Conservation (phyloP, 2,329 filamentous ascomycete species). For the Diaporthe sp. region DNA sequence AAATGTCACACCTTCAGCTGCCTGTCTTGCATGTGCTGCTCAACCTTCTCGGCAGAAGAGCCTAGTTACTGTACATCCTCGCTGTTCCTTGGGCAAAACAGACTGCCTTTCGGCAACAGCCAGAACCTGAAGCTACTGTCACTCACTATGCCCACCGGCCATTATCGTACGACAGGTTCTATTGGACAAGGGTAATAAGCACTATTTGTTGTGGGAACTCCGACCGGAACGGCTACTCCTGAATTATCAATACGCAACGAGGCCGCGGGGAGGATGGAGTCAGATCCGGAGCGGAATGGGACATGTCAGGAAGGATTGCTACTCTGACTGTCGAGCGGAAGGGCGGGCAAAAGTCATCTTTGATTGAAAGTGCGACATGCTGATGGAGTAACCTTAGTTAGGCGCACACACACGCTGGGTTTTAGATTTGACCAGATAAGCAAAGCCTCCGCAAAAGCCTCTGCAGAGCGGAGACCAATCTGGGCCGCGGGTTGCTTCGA, state of each 20-base stretch:
- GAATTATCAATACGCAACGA: not conserved
- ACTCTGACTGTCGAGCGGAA: conserved; percentile 3
- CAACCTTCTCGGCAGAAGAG: conserved; percentile 20
- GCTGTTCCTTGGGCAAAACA: not conserved
- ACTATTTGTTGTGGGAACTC: conserved; percentile 31
- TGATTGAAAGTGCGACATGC: conserved; percentile 28
- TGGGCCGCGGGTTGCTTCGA: conserved; percentile 11
- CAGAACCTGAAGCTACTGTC: not conserved
- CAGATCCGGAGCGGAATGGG: conserved; percentile 21
- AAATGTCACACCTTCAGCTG: conserved; percentile 33
- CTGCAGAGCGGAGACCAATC: conserved; percentile 37
- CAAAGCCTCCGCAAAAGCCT: conserved; percentile 27
- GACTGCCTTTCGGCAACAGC: conserved; percentile 5
- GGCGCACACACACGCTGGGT: conserved; percentile 6
- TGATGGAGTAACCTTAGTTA: conserved; percentile 12
- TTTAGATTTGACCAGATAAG: conserved; percentile 30
- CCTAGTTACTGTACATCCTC: not conserved
- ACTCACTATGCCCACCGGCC: not conserved
- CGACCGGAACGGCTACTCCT: not conserved
- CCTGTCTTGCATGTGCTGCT: conserved; percentile 38
- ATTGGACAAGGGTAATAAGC: conserved; percentile 18
- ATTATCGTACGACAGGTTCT: not conserved
- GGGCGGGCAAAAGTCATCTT: conserved; percentile 28
- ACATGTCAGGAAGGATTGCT: conserved; percentile 13
- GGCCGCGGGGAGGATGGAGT: conserved; percentile 8